Conservation (phyloP, 371 early-diverging fungal genomes). For the Lichtheimia corymbifera region DNA sequence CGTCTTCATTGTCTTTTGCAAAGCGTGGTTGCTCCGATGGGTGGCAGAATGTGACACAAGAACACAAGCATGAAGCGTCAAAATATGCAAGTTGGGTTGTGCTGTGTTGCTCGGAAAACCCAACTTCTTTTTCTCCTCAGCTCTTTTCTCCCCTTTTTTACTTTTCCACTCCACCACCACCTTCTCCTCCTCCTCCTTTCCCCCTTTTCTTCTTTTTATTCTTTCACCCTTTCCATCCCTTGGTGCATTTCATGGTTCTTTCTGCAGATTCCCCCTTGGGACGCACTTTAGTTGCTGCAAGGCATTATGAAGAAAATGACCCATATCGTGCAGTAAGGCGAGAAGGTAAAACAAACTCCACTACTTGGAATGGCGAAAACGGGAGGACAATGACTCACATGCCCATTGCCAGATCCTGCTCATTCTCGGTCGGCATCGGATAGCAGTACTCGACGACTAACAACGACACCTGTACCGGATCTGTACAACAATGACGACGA, state of each 20-base stretch:
- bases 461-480: slow-evolving; percentile 9
- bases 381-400: neutral
- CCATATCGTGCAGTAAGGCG: slow-evolving; percentile 11
- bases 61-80: too few species aligned
- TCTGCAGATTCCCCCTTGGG: neutral
- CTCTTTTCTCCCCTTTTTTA: neutral
- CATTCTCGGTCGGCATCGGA: slow-evolving; percentile 46
- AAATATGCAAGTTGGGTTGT: too few species aligned
- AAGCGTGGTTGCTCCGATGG: too few species aligned
- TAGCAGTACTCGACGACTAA: slow-evolving; percentile 39
- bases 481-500: slow-evolving; percentile 30
- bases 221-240: neutral
- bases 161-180: too few species aligned
- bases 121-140: slow-evolving; percentile 4
- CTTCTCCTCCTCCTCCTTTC: neutral
- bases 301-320: slow-evolving; percentile 3
- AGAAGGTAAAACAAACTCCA: neutral
- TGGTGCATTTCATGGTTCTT: neutral
- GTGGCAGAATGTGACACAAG: too few species aligned
- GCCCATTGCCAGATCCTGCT: slow-evolving; percentile 4
- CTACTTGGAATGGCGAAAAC: neutral
- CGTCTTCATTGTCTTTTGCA: too few species aligned
- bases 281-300: neutral
- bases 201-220: slow-evolving; percentile 1
- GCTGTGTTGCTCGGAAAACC: neutral